Percentiles rank a stretch among this genome's conserved stretches.
phyloP scores from a whole-genome alignment of 257 asterid genomes.

The Salvia rosmarinus region DNA sequence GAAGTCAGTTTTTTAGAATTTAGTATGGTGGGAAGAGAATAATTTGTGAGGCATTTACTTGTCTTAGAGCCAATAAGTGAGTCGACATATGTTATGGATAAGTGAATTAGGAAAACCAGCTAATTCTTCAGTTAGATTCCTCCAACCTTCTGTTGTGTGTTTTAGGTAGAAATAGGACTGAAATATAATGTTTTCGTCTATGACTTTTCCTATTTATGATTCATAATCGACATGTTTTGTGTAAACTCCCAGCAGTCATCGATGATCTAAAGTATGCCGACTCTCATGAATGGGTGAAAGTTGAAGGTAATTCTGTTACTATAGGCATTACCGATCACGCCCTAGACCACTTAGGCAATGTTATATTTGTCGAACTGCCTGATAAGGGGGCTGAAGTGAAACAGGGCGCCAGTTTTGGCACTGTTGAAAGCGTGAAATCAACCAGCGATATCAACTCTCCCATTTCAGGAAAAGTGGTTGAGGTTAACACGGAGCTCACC shows the following conservation, averaged over 20 bases:
- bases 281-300: slow-evolving; percentile 91
- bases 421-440: slow-evolving; percentile 94
- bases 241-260: slow-evolving; percentile 47
- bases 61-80: no score
- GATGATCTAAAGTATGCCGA: slow-evolving; percentile 76
- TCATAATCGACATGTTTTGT: neutral
- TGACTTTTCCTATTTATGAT: neutral
- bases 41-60: neutral
- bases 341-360: slow-evolving; percentile 89
- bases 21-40: neutral
- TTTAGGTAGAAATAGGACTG: neutral
- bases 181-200: neutral
- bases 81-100: no score
- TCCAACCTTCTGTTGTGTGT: neutral
- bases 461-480: slow-evolving; percentile 81
- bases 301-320: slow-evolving; percentile 75
- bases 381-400: slow-evolving; percentile 64
- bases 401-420: slow-evolving; percentile 77
- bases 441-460: slow-evolving; percentile 93
- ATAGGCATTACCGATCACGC: slow-evolving; percentile 94
- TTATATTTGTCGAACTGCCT: slow-evolving; percentile 82
- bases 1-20: slow-evolving; percentile 2
- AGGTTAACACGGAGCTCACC: slow-evolving; percentile 70
- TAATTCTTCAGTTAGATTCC: neutral
- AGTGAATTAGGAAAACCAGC: neutral